Percentiles rank a stretch among this genome's conserved stretches.
phyloP scores from a whole-genome alignment of 345 rosid species.

The thale cress (Arabidopsis thaliana) region DNA sequence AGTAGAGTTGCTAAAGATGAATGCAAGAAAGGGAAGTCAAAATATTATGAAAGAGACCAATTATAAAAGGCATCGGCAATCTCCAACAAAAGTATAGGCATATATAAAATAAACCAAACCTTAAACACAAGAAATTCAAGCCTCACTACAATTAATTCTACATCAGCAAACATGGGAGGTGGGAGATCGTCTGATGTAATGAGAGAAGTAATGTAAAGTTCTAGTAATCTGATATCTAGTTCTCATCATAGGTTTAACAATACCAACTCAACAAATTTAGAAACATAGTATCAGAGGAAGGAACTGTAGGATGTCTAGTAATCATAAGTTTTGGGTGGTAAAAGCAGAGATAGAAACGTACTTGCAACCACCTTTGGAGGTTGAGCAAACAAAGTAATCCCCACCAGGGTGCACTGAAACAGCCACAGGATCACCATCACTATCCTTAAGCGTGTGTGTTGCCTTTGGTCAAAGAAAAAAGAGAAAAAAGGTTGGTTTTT shows the following conservation, averaged over 20 bases:
- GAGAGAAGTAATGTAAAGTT: conserved; percentile 7
- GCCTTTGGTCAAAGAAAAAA: conserved; percentile 49
- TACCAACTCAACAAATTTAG: conserved; percentile 11
- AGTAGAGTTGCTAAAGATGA: neutral
- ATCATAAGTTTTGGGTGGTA: neutral
- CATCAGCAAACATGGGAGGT: neutral
- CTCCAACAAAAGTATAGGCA: neutral
- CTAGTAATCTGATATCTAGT: conserved; percentile 7
- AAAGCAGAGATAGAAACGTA: conserved; percentile 45
- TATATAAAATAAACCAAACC: conserved; percentile 2
- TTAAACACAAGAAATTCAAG: neutral
- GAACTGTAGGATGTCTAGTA: neutral
- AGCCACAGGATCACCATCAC: conserved; percentile 71
- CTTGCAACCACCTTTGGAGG: conserved; percentile 87
- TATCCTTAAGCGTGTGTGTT: conserved; percentile 64
- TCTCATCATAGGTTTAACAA: conserved; percentile 17
- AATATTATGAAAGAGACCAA: neutral
- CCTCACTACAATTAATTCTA: neutral
- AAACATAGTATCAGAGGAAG: conserved; percentile 10
- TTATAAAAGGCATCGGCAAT: neutral
- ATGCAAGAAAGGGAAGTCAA: conserved; percentile 5
- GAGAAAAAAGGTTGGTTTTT: neutral
- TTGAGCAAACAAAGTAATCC: conserved; percentile 78
- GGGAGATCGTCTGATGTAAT: neutral
- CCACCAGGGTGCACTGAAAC: conserved; percentile 86